Conservation (phyloP, 345 rosid species). For the Xanthoceras sorbifolium region DNA sequence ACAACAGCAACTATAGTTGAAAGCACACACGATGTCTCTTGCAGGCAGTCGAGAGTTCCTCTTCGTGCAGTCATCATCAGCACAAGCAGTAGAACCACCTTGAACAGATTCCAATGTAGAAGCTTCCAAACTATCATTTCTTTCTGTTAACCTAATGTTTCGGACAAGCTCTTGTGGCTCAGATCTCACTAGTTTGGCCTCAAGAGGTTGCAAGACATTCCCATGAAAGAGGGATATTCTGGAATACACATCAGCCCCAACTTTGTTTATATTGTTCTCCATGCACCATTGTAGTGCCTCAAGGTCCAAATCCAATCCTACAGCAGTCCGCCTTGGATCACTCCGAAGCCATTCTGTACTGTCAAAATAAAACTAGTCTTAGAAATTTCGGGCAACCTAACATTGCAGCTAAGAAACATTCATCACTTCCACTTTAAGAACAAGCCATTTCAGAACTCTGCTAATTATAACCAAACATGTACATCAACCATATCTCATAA, state of each 20-base stretch:
- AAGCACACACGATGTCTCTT: constrained; percentile 89
- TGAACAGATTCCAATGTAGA: constrained; percentile 27
- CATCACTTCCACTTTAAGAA: neutral
- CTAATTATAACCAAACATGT: neutral
- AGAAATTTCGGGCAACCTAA: neutral
- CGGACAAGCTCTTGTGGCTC: constrained; percentile 49
- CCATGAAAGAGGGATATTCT: constrained; percentile 85
- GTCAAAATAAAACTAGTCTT: constrained; percentile 19
- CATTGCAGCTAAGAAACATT: neutral
- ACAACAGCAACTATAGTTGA: constrained; percentile 91
- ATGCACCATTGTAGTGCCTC: constrained; percentile 87
- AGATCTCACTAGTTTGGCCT: constrained; percentile 57
- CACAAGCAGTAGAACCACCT: constrained; percentile 18
- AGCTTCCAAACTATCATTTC: constrained; percentile 21
- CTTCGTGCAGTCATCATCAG: constrained; percentile 30
- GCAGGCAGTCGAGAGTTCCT: constrained; percentile 44
- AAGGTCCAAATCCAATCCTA: constrained; percentile 83
- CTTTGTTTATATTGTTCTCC: constrained; percentile 67
- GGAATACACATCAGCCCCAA: constrained; percentile 65
- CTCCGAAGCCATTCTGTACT: constrained; percentile 83
- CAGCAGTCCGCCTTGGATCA: constrained; percentile 81
- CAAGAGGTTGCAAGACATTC: constrained; percentile 73
- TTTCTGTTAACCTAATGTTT: constrained; percentile 45
- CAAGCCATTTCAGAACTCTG: neutral
- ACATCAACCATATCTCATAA: neutral